A percentile compares a stretch with the other conserved stretches of the same genome.
Evolutionary conservation across 208 protist genomes (phyloP).

Genomic region (Jaenimonas drosophilae): DNA sequence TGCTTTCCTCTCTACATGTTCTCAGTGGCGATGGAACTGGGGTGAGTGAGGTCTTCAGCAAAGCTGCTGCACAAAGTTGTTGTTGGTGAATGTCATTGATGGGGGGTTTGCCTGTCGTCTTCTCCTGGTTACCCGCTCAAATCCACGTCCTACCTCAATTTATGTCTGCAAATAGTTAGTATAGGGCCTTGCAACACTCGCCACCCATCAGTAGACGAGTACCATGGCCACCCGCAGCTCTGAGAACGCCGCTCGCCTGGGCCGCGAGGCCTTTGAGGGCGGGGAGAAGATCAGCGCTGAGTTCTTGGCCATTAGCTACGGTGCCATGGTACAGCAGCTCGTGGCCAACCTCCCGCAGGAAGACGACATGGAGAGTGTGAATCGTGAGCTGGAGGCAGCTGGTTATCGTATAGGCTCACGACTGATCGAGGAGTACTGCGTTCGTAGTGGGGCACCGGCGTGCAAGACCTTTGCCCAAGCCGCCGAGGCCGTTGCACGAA

Average conservation of each 20-base stretch:
- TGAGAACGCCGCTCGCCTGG: constrained; percentile 26
- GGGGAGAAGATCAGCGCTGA: constrained; percentile 88
- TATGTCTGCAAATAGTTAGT: too few relatives aligned
- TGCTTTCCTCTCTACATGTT: too few relatives aligned
- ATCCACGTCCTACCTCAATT: too few relatives aligned
- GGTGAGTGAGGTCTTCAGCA: too few relatives aligned
- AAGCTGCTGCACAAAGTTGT: too few relatives aligned
- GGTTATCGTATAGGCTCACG: constrained; percentile 96
- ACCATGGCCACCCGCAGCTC: too few relatives aligned
- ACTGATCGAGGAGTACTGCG: constrained; percentile 96
- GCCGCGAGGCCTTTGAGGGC: constrained; percentile 57
- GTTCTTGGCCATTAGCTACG: constrained; percentile 97
- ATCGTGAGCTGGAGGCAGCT: constrained; percentile 94
- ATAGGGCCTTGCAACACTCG: too few relatives aligned
- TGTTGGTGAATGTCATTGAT: too few relatives aligned
- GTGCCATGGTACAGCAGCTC: constrained; percentile 94
- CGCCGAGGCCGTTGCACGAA: constrained; percentile 91
- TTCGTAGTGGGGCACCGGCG: constrained; percentile 60
- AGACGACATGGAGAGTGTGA: constrained; percentile 92
- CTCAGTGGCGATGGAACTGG: too few relatives aligned
- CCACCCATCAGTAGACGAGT: too few relatives aligned
- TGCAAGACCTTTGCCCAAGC: constrained; percentile 92
- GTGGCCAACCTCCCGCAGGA: constrained; percentile 87
- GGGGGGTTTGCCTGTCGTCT: too few relatives aligned
- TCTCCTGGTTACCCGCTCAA: too few relatives aligned